These are phyloP conservation scores for Aspergillus glaucus DNA, from an alignment of 2,329 filamentous ascomycete species.

Conservation along the genomic window DNA sequence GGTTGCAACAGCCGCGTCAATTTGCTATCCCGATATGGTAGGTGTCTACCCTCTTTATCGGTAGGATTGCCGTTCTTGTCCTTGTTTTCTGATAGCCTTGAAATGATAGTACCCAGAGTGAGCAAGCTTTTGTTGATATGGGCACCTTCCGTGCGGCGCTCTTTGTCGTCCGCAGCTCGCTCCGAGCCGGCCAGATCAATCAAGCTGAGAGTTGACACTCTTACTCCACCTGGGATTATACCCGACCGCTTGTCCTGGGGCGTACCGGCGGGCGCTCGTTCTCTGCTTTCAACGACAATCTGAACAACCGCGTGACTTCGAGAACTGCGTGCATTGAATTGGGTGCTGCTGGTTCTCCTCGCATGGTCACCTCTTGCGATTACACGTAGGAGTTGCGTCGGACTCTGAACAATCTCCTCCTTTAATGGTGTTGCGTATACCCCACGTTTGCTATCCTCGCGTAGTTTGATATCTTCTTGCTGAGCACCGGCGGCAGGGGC, in stretches of 20 bases:
- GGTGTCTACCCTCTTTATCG: slow-evolving; percentile 83
- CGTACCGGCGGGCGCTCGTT: slow-evolving; percentile 59
- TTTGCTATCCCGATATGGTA: slow-evolving; percentile 97
- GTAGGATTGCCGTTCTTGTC: slow-evolving; percentile 66
- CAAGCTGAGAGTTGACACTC: slow-evolving; percentile 88
- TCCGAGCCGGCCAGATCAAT: slow-evolving; percentile 97
- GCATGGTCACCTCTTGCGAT: slow-evolving; percentile 92
- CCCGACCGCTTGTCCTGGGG: slow-evolving; percentile 60
- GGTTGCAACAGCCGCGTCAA: slow-evolving; percentile 87
- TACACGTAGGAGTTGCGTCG: slow-evolving; percentile 86
- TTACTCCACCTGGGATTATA: slow-evolving; percentile 76
- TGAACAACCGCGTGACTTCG: slow-evolving; percentile 97
- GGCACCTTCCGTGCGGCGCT: slow-evolving; percentile 85
- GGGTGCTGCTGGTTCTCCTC: slow-evolving; percentile 83
- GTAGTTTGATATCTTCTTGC: slow-evolving; percentile 93
- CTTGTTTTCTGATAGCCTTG: slow-evolving; percentile 81
- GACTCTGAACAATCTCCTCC: slow-evolving; percentile 97
- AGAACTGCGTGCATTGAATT: slow-evolving; percentile 94
- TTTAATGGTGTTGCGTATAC: slow-evolving; percentile 95
- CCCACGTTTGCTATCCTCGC: slow-evolving; percentile 91
- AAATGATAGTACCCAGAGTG: slow-evolving; percentile 91
- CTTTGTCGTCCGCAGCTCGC: slow-evolving; percentile 90
- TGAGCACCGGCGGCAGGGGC: slow-evolving; percentile 59
- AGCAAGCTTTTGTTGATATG: slow-evolving; percentile 98
- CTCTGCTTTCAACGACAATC: slow-evolving; percentile 94